phyloP scores from a whole-genome alignment of 345 rosid genomes.

The Mallotus nudiflorus region DNA sequence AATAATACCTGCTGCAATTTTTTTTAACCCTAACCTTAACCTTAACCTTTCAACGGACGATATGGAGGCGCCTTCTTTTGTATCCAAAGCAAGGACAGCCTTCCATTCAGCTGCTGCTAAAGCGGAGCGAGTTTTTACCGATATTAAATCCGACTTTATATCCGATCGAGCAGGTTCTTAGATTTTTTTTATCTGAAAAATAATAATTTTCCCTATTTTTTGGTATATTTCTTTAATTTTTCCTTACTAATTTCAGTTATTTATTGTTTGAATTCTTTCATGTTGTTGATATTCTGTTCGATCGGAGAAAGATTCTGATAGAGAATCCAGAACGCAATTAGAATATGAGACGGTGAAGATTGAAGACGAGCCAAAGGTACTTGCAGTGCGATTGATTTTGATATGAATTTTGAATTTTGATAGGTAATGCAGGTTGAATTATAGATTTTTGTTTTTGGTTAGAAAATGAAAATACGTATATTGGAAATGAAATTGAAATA shows the following conservation, averaged over 20 bases:
- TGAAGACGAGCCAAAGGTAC: slow-evolving; percentile 54
- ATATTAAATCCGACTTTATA: slow-evolving; percentile 56
- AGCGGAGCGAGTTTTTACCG: slow-evolving; percentile 92
- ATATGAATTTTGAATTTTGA: neutral
- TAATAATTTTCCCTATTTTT: slow-evolving; percentile 9
- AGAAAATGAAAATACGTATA: no score
- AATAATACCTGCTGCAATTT: neutral
- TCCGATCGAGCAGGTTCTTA: slow-evolving; percentile 67
- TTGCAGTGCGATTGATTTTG: neutral
- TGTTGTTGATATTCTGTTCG: neutral
- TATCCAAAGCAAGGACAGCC: slow-evolving; percentile 84
- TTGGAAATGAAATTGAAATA: no score
- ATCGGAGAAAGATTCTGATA: slow-evolving; percentile 53
- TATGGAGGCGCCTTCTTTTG: slow-evolving; percentile 78
- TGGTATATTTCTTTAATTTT: neutral
- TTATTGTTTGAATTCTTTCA: neutral
- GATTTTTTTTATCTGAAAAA: slow-evolving; percentile 9
- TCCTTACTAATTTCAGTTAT: neutral
- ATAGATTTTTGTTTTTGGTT: neutral
- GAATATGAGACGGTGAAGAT: slow-evolving; percentile 26
- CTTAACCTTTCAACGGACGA: slow-evolving; percentile 39
- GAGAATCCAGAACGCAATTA: slow-evolving; percentile 11
- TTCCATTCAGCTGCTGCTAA: slow-evolving; percentile 93
- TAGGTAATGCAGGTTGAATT: neutral
- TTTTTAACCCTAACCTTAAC: no score